Percentiles rank a stretch among this genome's conserved stretches.
phyloP scores from a whole-genome alignment of 495 filamentous ascomycete genomes.

The Podospora pseudopauciseta region DNA sequence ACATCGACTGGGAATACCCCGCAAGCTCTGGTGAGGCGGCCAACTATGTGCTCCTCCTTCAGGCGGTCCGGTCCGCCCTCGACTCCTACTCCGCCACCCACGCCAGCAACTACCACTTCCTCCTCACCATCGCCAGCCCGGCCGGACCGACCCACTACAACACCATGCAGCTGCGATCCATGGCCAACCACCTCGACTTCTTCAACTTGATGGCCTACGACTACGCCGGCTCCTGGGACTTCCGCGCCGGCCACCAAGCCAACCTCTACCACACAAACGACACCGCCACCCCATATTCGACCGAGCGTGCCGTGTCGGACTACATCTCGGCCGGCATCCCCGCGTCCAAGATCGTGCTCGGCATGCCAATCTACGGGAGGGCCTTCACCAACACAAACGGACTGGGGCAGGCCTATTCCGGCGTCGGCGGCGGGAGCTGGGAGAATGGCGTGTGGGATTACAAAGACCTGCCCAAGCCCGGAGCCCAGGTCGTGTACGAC shows the following conservation, averaged over 20 bases:
- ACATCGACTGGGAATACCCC: constrained; percentile 56
- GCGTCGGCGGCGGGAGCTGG: constrained; percentile 64
- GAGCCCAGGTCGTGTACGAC: constrained; percentile 48
- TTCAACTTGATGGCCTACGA: constrained; percentile 86
- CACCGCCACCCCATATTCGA: constrained; percentile 61
- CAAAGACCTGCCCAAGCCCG: constrained; percentile 57
- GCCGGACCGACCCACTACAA: constrained; percentile 62
- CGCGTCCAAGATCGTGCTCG: constrained; percentile 67
- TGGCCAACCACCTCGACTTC: constrained; percentile 72
- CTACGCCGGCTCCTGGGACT: constrained; percentile 66
- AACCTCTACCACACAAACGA: constrained; percentile 62
- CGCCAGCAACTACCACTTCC: constrained; percentile 56
- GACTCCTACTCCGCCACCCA: constrained; percentile 56
- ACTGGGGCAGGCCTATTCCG: constrained; percentile 59
- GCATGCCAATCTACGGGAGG: constrained; percentile 85
- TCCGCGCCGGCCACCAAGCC: constrained; percentile 64
- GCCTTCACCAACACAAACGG: constrained; percentile 69
- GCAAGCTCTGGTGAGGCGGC: constrained; percentile 55
- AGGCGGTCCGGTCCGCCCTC: constrained; percentile 59
- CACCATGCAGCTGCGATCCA: constrained; percentile 59
- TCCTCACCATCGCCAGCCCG: constrained; percentile 68
- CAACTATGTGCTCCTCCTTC: constrained; percentile 70
- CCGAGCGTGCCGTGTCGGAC: constrained; percentile 59
- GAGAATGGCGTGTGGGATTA: constrained; percentile 83
- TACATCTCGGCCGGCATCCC: constrained; percentile 65